Percentiles rank a stretch among this genome's conserved stretches.
phyloP scores from a whole-genome alignment of 2,329 filamentous ascomycete species.

The Onygenales sp. region DNA sequence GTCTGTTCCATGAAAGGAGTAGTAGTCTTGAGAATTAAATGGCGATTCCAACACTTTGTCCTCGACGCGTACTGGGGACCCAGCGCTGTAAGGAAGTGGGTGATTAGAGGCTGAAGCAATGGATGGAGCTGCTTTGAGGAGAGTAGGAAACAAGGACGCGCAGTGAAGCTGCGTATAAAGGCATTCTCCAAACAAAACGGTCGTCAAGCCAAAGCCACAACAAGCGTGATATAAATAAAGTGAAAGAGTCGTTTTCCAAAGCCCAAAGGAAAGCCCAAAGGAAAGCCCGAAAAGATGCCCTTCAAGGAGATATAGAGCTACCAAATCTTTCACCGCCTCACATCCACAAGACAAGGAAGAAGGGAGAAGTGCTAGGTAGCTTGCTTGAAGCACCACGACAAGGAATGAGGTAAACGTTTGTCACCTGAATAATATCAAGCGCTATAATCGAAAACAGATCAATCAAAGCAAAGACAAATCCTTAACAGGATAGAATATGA shows the following conservation, averaged over 20 bases:
- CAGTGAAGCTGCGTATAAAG: background rate
- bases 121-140: background rate
- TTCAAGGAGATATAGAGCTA: background rate
- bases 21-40: background rate
- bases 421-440: background rate
- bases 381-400: background rate
- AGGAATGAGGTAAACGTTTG: background rate
- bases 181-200: background rate
- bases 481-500: background rate
- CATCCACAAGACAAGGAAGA: background rate
- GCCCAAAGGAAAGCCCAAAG: background rate
- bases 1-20: background rate
- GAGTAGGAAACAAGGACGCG: background rate
- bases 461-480: background rate
- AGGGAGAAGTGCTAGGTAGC: background rate
- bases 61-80: too few relatives aligned
- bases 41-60: background rate
- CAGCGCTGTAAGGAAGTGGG: background rate
- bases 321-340: background rate
- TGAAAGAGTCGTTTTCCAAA: background rate
- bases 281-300: background rate
- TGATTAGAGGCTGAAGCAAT: background rate
- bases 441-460: background rate
- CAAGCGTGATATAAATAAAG: background rate
- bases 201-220: background rate